phyloP scores from a whole-genome alignment of 306 rosid species.

The Ochetophila trinervis region DNA sequence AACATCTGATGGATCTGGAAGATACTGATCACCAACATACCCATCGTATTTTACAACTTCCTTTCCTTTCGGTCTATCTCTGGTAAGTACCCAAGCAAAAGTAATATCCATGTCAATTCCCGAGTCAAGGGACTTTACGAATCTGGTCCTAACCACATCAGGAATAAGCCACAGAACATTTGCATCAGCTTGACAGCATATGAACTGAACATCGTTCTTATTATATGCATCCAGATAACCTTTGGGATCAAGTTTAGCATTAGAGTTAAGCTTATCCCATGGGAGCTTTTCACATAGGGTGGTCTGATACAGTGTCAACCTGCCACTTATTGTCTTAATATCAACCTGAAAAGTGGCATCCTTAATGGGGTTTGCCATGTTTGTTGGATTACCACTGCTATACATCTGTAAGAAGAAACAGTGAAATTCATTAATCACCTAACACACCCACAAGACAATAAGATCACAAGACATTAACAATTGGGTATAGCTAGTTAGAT shows the following conservation, averaged over 20 bases:
- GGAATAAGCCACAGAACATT: constrained; percentile 91
- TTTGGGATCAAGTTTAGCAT: constrained; percentile 53
- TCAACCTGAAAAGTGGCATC: constrained; percentile 90
- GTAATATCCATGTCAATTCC: constrained; percentile 51
- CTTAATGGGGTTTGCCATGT: constrained; percentile 90
- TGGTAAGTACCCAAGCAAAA: constrained; percentile 70
- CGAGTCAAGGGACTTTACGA: constrained; percentile 74
- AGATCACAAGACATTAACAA: too few species aligned
- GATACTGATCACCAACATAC: constrained; percentile 37
- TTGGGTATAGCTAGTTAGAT: too few species aligned
- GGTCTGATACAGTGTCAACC: constrained; percentile 81
- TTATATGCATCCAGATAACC: constrained; percentile 70
- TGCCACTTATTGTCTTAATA: constrained; percentile 78
- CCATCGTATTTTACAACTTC: constrained; percentile 65
- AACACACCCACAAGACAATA: background rate
- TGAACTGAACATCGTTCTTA: constrained; percentile 77
- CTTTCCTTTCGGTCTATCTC: constrained; percentile 94
- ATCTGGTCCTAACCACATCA: constrained; percentile 55
- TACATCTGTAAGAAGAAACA: constrained; percentile 67
- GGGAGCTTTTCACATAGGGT: constrained; percentile 74
- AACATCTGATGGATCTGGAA: constrained; percentile 66
- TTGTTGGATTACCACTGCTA: constrained; percentile 99
- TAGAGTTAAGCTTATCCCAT: constrained; percentile 53
- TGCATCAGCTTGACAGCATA: constrained; percentile 98
- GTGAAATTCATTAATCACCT: constrained; percentile 7